A percentile compares a stretch with the other conserved stretches of the same genome.
phyloP scores from a whole-genome alignment of 2,329 filamentous ascomycete species.

The Botrytis deweyae region DNA sequence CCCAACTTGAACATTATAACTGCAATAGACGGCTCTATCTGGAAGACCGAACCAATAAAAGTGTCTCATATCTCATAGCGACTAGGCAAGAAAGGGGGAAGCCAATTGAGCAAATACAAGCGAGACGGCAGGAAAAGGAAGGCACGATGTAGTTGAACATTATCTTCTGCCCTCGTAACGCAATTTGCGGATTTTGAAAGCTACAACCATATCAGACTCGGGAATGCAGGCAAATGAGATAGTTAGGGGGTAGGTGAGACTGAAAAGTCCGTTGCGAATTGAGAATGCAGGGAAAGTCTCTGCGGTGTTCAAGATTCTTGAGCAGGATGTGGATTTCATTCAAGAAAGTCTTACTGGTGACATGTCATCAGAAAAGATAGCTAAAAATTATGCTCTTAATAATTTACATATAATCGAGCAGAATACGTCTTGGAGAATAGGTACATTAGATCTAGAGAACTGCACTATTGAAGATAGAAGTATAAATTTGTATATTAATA shows the following conservation, averaged over 20 bases:
- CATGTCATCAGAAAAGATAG: too few relatives aligned
- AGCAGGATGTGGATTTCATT: fast-evolving
- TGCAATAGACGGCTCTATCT: too few relatives aligned
- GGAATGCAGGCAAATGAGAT: background rate
- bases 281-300: too few relatives aligned
- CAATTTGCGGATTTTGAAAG: background rate
- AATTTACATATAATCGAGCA: too few relatives aligned
- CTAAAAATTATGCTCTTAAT: too few relatives aligned
- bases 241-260: too few relatives aligned
- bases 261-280: too few relatives aligned
- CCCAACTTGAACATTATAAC: background rate
- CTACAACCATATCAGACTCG: background rate
- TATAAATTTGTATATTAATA: fast-evolving
- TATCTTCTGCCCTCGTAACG: background rate
- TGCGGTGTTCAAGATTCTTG: too few relatives aligned
- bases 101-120: background rate
- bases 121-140: background rate
- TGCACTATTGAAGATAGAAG: background rate
- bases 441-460: too few relatives aligned
- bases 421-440: too few relatives aligned
- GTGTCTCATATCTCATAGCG: fast-evolving
- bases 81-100: background rate
- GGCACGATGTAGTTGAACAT: background rate
- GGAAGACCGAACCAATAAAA: fast-evolving
- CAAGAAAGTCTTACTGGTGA: fast-evolving